A percentile compares a stretch with the other conserved stretches of the same genome.
Evolutionary conservation across 768 basidiomycete genomes (phyloP).

Genomic region (Mycena venus): DNA sequence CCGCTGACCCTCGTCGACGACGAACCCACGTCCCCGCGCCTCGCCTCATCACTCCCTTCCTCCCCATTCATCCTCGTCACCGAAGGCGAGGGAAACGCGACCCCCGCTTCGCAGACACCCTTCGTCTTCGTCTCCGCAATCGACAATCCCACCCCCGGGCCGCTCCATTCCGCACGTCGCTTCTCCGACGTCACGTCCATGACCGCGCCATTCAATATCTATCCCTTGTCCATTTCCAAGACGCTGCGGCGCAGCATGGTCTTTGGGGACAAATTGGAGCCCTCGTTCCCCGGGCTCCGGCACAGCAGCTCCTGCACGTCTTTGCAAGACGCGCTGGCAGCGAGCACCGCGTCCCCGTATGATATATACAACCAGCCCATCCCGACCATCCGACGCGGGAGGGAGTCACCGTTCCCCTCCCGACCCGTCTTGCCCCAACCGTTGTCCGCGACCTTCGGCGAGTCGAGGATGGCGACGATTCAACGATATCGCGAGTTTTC

Average conservation of each 20-base stretch:
- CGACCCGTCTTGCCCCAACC: slow-evolving; percentile 25
- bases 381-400: slow-evolving; percentile 24
- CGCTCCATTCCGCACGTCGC: slow-evolving; percentile 9
- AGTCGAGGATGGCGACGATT: slow-evolving; percentile 31
- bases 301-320: slow-evolving; percentile 22
- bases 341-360: slow-evolving; percentile 23
- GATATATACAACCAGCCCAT: slow-evolving; percentile 23
- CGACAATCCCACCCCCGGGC: slow-evolving; percentile 25
- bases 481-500: slow-evolving; percentile 35
- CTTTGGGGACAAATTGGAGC: not conserved
- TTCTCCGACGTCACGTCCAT: slow-evolving; percentile 31
- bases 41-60: slow-evolving; percentile 21
- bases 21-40: not conserved
- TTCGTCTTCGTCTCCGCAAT: slow-evolving; percentile 29
- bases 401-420: slow-evolving; percentile 26
- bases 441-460: slow-evolving; percentile 5
- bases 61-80: slow-evolving; percentile 32
- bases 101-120: slow-evolving; percentile 13
- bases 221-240: slow-evolving; percentile 27
- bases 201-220: slow-evolving; percentile 19
- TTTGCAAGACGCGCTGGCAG: slow-evolving; percentile 5
- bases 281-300: slow-evolving; percentile 11
- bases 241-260: slow-evolving; percentile 29
- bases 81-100: not conserved
- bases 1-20: slow-evolving; percentile 6